Evolutionary conservation across 208 protist genomes (phyloP).

Genomic region (Acanthamoeba castellanii): DNA sequence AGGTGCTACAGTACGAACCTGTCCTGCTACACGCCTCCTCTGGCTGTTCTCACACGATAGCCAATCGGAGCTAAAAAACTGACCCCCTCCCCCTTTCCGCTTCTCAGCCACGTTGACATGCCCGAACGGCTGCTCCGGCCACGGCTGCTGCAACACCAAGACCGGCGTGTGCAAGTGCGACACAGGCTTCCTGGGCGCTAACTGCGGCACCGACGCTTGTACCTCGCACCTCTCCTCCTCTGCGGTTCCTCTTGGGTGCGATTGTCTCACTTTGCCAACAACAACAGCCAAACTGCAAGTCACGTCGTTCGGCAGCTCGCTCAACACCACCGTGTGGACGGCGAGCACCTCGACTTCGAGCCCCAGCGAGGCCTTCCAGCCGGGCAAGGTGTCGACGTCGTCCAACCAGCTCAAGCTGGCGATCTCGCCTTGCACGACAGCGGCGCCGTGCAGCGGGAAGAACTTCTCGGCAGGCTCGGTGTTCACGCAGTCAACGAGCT

Average conservation of each 20-base stretch:
- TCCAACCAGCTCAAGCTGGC: slow-evolving; percentile 45
- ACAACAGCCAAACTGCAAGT: not conserved
- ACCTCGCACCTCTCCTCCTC: not conserved
- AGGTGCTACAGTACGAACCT: slow-evolving; percentile 39
- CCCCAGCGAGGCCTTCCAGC: not conserved
- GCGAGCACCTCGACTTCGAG: not conserved
- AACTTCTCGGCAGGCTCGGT: not conserved
- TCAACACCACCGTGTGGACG: slow-evolving; percentile 29
- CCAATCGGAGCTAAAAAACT: not conserved
- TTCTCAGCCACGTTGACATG: not conserved
- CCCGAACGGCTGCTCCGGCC: slow-evolving; percentile 31
- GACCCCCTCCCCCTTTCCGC: not conserved
- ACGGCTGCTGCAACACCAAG: slow-evolving; percentile 40
- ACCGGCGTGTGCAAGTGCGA: slow-evolving; percentile 18
- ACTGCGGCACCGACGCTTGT: slow-evolving; percentile 27
- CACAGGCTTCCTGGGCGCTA: not conserved
- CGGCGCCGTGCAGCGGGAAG: not conserved
- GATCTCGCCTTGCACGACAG: not conserved
- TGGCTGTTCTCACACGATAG: not conserved
- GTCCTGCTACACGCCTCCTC: not conserved
- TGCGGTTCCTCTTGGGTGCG: not conserved
- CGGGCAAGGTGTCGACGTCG: not conserved
- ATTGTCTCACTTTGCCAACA: not conserved
- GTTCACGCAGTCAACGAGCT: not conserved
- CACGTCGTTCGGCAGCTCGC: not conserved